Evolutionary conservation across 192 early-diverging fungal genomes (phyloP), one percentile per base, ranked within the genome.

Genomic region (Coemansia sp.): DNA sequence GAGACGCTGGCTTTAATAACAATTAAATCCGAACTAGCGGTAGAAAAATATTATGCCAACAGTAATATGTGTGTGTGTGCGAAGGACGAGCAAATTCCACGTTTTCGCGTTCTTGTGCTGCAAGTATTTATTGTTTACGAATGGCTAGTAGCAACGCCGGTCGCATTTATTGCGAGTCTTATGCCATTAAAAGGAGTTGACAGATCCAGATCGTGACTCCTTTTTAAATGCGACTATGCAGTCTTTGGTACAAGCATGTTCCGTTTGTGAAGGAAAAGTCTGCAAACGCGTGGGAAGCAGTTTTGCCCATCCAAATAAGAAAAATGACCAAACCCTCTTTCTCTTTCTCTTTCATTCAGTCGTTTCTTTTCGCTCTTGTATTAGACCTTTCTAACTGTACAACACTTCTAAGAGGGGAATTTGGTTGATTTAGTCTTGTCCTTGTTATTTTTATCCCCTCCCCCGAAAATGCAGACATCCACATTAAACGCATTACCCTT

Each of bases 401-500:
- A 64, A 34, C 43, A 5, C 6, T 9, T 7, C 15, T 46, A 43
- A 21, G 5, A 43, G 18, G 36, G 2, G 24, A 39, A 62, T 43
- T 45, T 46, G 24, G 12, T 30, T 26, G 5, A 35, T 39, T 30
- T 57, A n/a, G 36, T 44, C 15, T 26, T 66, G 51, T 26, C 30
- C 30, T 30, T 30, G 30, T 3, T 30, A 30, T 30, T 30, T 30
- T 23, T 63, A 49, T n/a, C 20, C 18, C 21, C 30, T 30, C n/a
- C n/a, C n/a, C n/a, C n/a, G n/a, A n/a, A 33, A 24, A 49, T 59
- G 34, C 38, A 46, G 64, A 69, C 68, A 63, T 39, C 58, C 23
- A 58, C 36, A 15, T 71, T 77, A 30, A 71, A 62, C 44, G 71
- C 68, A 16, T 65, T 78, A 21, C 81, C 81, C 4, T 75, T 83